These are phyloP conservation scores for Colletotrichum salicis DNA, from an alignment of 2,329 filamentous ascomycete genomes.

Conservation along the genomic window DNA sequence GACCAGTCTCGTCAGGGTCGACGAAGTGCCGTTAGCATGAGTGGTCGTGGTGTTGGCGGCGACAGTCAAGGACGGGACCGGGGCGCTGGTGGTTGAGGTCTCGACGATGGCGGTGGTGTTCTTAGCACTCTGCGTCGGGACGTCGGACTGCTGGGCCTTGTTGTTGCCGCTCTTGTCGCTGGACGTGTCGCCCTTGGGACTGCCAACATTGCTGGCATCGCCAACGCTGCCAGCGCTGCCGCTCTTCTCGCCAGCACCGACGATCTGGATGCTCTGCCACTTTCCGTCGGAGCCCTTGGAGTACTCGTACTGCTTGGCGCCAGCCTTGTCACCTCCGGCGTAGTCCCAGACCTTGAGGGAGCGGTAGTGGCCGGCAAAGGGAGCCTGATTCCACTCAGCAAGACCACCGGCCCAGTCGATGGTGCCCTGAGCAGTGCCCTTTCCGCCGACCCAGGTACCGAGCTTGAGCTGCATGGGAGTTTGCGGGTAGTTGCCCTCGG, in stretches of 20 bases:
- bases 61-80: not conserved
- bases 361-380: constrained; percentile 42
- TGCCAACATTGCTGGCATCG: not conserved
- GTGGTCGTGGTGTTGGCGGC: constrained; percentile 37
- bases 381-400: constrained; percentile 44
- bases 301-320: constrained; percentile 43
- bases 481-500: constrained; percentile 71
- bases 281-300: constrained; percentile 39
- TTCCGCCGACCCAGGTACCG: constrained; percentile 66
- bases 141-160: constrained; percentile 6
- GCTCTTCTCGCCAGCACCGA: constrained; percentile 42
- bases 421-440: constrained; percentile 63
- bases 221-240: not conserved
- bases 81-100: not conserved
- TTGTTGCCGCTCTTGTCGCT: constrained; percentile 38
- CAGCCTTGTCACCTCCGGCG: constrained; percentile 41
- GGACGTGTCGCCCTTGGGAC: not conserved
- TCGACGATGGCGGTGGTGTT: not conserved
- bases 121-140: not conserved
- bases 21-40: constrained; percentile 49
- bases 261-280: constrained; percentile 44
- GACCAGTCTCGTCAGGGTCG: constrained; percentile 10
- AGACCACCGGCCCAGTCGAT: constrained; percentile 74
- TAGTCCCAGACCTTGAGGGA: constrained; percentile 44
- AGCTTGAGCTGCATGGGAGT: constrained; percentile 76